phyloP scores from a whole-genome alignment of 768 basidiomycete genomes.

The Vararia minispora region DNA sequence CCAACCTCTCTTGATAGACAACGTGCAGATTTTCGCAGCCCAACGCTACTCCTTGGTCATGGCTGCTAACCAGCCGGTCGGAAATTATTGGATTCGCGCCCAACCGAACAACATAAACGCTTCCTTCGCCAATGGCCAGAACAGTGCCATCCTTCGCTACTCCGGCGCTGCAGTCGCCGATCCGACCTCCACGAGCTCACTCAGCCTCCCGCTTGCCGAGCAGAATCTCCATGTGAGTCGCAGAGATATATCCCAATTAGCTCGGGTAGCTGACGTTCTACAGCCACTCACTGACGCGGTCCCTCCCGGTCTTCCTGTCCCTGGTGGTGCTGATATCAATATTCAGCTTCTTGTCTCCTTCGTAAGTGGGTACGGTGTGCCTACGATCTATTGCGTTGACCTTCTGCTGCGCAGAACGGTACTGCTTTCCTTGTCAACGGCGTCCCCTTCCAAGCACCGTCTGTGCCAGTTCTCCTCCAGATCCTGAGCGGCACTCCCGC shows the following conservation, averaged over 20 bases:
- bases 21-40: conserved; percentile 10
- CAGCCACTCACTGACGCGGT: too few species aligned
- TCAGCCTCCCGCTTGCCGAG: conserved; percentile 4
- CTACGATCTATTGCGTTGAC: background rate
- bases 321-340: conserved; percentile 6
- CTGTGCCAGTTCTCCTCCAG: conserved; percentile 35
- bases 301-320: conserved; percentile 1
- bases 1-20: conserved; percentile 13
- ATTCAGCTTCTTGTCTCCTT: background rate
- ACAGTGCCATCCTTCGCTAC: conserved; percentile 16
- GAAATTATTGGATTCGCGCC: conserved; percentile 9
- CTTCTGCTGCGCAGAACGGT: background rate
- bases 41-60: conserved; percentile 15
- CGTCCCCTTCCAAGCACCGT: conserved; percentile 19
- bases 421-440: conserved; percentile 5
- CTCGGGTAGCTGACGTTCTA: conserved; percentile 9
- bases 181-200: conserved; percentile 8
- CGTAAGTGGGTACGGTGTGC: background rate
- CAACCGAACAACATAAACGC: background rate
- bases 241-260: too few species aligned
- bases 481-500: conserved; percentile 29
- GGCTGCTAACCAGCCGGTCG: conserved; percentile 2
- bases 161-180: conserved; percentile 8
- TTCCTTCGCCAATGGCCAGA: background rate
- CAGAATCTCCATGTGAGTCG: conserved; percentile 7